A percentile compares a stretch with the other conserved stretches of the same genome.
Conservation (phyloP, 129 eudicot species). For the Artemisia annua region DNA sequence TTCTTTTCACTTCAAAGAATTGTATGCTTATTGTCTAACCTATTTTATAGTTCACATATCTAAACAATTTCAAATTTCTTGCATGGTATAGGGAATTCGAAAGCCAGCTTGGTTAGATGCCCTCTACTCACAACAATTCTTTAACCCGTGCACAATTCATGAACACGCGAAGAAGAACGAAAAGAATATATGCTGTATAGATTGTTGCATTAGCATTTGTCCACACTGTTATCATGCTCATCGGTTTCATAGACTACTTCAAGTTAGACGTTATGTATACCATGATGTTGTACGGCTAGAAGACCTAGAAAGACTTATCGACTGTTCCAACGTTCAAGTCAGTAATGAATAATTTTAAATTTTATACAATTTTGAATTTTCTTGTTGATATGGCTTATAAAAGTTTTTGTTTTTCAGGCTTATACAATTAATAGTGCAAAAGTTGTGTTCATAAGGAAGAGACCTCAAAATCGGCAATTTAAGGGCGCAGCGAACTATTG, state of each 20-base stretch:
- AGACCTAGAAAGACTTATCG: constrained; percentile 89
- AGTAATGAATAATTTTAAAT: neutral
- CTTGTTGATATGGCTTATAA: too few relatives aligned
- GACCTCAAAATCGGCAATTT: constrained; percentile 93
- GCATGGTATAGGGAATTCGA: constrained; percentile 53
- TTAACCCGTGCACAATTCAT: constrained; percentile 68
- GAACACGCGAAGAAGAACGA: constrained; percentile 88
- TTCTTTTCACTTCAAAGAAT: neutral
- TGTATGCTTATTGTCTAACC: constrained; percentile 8
- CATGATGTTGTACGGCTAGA: constrained; percentile 88
- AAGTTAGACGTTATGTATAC: constrained; percentile 89
- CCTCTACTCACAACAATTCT: constrained; percentile 71
- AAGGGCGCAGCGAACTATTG: constrained; percentile 86
- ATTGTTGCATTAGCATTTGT: constrained; percentile 89
- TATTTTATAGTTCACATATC: neutral
- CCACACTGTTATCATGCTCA: constrained; percentile 84
- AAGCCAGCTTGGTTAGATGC: constrained; percentile 97
- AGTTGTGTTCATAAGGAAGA: constrained; percentile 88
- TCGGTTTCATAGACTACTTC: constrained; percentile 79
- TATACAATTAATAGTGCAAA: constrained; percentile 89
- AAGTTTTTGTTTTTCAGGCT: constrained; percentile 52
- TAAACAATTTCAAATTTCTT: constrained; percentile 9
- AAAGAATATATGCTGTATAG: constrained; percentile 87
- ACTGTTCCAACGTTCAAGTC: constrained; percentile 92
- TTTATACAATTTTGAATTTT: too few relatives aligned